Conservation (phyloP, 768 basidiomycete genomes). For the Rhodosporidiobolus odoratus region DNA sequence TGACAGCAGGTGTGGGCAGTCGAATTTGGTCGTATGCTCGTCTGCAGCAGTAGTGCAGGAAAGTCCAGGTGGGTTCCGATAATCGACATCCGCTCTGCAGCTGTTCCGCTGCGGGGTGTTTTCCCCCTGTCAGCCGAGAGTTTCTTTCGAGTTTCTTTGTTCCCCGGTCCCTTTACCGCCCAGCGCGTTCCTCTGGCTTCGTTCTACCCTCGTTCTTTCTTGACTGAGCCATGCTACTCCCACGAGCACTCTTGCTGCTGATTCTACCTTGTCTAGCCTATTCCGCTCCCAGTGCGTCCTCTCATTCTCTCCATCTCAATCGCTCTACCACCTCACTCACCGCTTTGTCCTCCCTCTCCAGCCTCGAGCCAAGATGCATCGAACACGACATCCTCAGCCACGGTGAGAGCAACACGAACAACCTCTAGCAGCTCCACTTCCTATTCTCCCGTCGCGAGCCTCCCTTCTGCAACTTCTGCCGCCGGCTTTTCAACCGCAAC, state of each 20-base stretch:
- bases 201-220: background rate
- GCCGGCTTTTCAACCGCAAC: background rate
- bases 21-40: too few relatives aligned
- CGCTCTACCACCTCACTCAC: background rate
- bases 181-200: too few relatives aligned
- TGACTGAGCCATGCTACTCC: background rate
- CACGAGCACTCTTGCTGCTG: background rate
- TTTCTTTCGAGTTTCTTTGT: too few relatives aligned
- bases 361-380: background rate
- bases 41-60: too few relatives aligned
- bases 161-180: too few relatives aligned
- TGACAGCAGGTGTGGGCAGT: too few relatives aligned
- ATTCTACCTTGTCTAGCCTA: too few relatives aligned
- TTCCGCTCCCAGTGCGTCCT: slow-evolving; percentile 2
- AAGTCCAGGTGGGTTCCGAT: too few relatives aligned
- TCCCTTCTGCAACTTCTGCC: background rate
- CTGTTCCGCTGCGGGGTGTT: too few relatives aligned
- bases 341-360: background rate
- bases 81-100: too few relatives aligned
- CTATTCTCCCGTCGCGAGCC: background rate
- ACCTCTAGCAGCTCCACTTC: background rate
- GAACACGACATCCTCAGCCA: slow-evolving; percentile 3
- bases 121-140: too few relatives aligned
- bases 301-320: background rate
- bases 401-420: slow-evolving; percentile 4